Evolutionary conservation across 208 protist genomes (phyloP), one percentile per base, ranked within the genome.

Genomic region (Herpetomonas samuelpessoai): DNA sequence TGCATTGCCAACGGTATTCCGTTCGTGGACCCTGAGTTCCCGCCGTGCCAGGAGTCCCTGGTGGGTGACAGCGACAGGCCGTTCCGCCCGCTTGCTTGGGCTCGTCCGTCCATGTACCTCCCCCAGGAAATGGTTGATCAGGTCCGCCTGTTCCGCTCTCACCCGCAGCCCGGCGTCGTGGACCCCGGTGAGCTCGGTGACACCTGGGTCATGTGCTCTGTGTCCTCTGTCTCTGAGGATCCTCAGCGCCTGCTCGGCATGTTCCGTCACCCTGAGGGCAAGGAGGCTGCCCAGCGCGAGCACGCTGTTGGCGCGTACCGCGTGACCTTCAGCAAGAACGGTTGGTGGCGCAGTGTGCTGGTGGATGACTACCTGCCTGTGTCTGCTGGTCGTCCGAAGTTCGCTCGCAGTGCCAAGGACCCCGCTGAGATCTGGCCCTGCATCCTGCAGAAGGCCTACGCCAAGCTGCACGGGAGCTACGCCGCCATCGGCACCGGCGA

Each of bases 401-500:
- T 84, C 56, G 57, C 73, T 24, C 69, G 62, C 44, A 86, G 88
- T 59, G 66, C 72, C 3, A 75, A 47, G 24, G 79, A 91, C 54
- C 67, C 68, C 12, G 74, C 83, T 2, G 83, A 96, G 69, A 65
- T 95, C 28, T 96, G 91, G 91, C 70, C 83, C 14, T 83, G 60
- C 46, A 82, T 96, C 46, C 51, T 94, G 24, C 57, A 96, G 68
- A 96, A 96, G 66, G 90, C 90, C 46, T 96, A 86, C 73, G 88
- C 88, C 47, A 96, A 96, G 77, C 57, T 95, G 35, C 79, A 93
- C 54, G 88, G 88, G 25, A 83, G 73, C 62, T 96, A 96, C 70
- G 82, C 70, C 9, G 62, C 56, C 46, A 93, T 96, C 65, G 71
- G 60, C 62, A 75, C 74, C 44, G 87, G 90, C 56, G 86, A 96